These are phyloP conservation scores for Debaryomyces fabryi DNA, from an alignment of 1,139 yeast species.

Conservation along the genomic window DNA sequence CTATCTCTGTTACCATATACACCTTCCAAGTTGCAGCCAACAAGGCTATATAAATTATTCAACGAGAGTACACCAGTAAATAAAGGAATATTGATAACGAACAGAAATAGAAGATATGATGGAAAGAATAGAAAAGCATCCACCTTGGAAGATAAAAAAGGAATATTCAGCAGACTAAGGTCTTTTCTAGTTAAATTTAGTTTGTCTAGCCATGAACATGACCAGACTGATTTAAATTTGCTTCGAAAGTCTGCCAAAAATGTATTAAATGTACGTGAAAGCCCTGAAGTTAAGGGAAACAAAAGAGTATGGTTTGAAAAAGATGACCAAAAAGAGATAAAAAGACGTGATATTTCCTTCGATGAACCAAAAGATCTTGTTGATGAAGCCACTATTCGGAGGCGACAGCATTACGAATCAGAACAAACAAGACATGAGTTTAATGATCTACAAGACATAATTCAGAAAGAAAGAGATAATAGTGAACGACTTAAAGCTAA, in stretches of 20 bases:
- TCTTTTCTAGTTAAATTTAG: slow-evolving; percentile 14
- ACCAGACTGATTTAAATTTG: slow-evolving; percentile 12
- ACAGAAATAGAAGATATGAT: neutral
- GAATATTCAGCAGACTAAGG: slow-evolving; percentile 19
- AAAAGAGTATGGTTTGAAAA: slow-evolving; percentile 15
- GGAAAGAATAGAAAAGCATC: neutral
- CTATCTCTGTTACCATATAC: slow-evolving; percentile 11
- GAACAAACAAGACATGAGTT: neutral
- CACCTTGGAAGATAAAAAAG: slow-evolving; percentile 8
- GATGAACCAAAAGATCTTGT: neutral
- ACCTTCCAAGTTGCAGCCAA: slow-evolving; percentile 13
- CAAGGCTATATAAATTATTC: slow-evolving; percentile 17
- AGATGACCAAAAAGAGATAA: neutral
- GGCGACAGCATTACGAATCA: slow-evolving; percentile 1
- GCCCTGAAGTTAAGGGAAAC: slow-evolving; percentile 5
- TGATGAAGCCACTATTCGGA: neutral
- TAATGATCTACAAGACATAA: neutral
- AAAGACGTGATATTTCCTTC: neutral
- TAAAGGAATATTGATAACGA: slow-evolving; percentile 4
- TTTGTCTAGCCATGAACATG: slow-evolving; percentile 14
- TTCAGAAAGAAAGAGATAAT: neutral
- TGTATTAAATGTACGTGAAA: slow-evolving; percentile 13
- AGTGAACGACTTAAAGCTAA: slow-evolving; percentile 4
- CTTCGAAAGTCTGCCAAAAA: slow-evolving; percentile 19
- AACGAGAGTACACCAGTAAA: slow-evolving; percentile 9